Conservation (phyloP, 305 asterid species). For the Fraxinus sp. region DNA sequence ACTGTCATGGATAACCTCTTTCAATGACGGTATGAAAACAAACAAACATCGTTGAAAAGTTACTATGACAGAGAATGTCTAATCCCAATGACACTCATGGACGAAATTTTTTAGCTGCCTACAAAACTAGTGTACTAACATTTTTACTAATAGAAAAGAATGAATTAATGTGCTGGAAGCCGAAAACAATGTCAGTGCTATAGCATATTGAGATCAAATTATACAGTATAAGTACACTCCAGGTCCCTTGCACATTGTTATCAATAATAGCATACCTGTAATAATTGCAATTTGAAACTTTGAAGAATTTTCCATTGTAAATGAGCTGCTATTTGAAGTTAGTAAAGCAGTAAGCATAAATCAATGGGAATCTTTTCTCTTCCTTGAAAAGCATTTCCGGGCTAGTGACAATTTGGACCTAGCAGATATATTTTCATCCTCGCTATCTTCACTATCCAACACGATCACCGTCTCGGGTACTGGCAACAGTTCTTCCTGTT, state of each 20-base stretch:
- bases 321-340: background rate
- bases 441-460: conserved; percentile 80
- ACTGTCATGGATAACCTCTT: background rate
- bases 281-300: background rate
- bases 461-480: conserved; percentile 49
- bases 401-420: conserved; percentile 57
- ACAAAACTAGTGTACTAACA: background rate
- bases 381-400: conserved; percentile 44
- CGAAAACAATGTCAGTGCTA: background rate
- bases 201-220: background rate
- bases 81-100: background rate
- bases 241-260: background rate
- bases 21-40: background rate
- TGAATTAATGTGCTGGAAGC: background rate
- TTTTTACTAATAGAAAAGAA: background rate
- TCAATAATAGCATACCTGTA: background rate
- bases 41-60: background rate
- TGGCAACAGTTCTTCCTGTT: conserved; percentile 25
- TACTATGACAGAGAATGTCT: background rate
- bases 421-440: conserved; percentile 43
- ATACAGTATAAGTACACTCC: background rate
- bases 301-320: background rate
- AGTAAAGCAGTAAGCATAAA: conserved; percentile 6
- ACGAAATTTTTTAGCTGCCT: background rate
- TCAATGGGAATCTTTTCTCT: conserved; percentile 29